Base-by-base conservation (phyloP, 108 stramenopile genomes). In the Skeletonema marinoi region DNA sequence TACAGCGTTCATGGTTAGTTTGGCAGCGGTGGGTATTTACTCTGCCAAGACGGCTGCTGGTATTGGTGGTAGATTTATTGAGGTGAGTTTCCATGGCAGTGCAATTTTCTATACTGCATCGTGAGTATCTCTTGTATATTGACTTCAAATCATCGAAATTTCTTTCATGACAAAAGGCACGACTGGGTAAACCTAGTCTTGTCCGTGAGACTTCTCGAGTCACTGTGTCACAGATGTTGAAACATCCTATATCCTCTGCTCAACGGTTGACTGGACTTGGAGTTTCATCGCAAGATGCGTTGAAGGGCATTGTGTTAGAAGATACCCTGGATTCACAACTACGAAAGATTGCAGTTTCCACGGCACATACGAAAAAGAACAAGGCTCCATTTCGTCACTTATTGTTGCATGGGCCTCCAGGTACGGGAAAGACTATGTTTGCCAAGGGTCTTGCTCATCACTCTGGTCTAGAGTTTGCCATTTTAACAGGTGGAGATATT, bases 361-460 rank as follows among this genome's bases (percentile, higher is more conserved):
- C 98, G 7, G 92, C 88, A 32, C 93, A 98, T 77, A 98, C 99
- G n/a, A 98, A 98, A 78, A 88, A 89, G 85, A 98, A 98, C 79
- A 85, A 87, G 11, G 98, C 99, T 16, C 99, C 99, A n/a, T 98
- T 98, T 80, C 95, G 99, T 10, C 98, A 99, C 71, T 86, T 99
- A 68, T 81, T 99, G n/a, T 84, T 99, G 62, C 97, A 99, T 83
- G 99, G 90, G 12, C 98, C 98, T 29, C 98, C 98, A 8, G 99
- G 99, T 36, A 99, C 98, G 3, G 99, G 99, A 32, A 99, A 99
- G 86, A 99, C 99, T 3, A 95, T 99, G 93, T 98, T 99, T 80
- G 99, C 99, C 32, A 92, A 96, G 73, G 88, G 92, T 7, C 87
- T 99, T 25, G 98, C 98, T 6, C 87, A 96, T 51, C 91, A 97